These are phyloP conservation scores for Ophiocordyceps robertsii DNA, from an alignment of 2,329 filamentous ascomycete genomes.

Conservation along the genomic window DNA sequence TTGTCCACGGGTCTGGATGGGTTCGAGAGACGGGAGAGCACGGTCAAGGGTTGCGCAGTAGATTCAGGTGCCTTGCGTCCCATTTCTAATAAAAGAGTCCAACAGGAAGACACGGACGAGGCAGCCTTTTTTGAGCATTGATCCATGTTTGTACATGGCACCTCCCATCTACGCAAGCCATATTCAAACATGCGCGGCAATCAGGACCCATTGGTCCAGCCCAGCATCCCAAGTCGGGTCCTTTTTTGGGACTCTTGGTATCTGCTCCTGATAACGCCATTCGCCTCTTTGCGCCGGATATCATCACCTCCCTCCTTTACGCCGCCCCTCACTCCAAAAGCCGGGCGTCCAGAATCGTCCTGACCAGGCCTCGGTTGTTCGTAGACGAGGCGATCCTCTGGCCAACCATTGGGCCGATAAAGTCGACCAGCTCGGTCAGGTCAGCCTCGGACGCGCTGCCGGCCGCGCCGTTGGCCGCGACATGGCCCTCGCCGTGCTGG, in stretches of 20 bases:
- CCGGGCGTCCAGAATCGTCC: constrained; percentile 39
- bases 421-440: constrained; percentile 33
- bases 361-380: constrained; percentile 35
- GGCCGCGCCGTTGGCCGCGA: constrained; percentile 23
- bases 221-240: background rate
- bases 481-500: constrained; percentile 15
- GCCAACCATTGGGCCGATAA: constrained; percentile 41
- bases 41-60: too few species aligned
- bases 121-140: too few species aligned
- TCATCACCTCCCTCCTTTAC: background rate
- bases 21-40: too few species aligned
- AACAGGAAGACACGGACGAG: too few species aligned
- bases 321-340: constrained; percentile 24
- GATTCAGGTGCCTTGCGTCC: too few species aligned
- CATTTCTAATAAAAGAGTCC: too few species aligned
- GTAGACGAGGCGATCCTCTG: constrained; percentile 29
- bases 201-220: too few species aligned
- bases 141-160: too few species aligned
- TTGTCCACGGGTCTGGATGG: too few species aligned
- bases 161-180: too few species aligned
- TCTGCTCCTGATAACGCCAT: constrained; percentile 11
- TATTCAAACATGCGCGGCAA: too few species aligned
- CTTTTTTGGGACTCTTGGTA: background rate
- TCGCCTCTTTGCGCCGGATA: constrained; percentile 6
- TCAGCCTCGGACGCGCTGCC: constrained; percentile 23